phyloP scores from a whole-genome alignment of 306 rosid species.

The Prunus davidiana region DNA sequence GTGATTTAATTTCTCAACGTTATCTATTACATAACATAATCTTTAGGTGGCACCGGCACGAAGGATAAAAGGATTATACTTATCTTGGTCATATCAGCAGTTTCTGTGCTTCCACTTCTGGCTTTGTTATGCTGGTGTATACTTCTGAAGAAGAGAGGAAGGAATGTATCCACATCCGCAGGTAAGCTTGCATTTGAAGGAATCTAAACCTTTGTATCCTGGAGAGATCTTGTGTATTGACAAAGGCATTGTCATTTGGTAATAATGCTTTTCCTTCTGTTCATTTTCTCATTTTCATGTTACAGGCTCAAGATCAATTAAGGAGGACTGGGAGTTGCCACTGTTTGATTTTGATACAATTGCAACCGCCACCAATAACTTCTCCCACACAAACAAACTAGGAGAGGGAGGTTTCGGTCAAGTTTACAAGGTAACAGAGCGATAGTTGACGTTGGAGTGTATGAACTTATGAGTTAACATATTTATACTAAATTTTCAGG shows the following conservation, averaged over 20 bases:
- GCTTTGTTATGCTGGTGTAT: neutral
- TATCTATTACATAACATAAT: neutral
- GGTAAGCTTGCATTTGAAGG: too few species aligned
- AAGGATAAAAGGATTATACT: neutral
- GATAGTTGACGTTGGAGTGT: neutral
- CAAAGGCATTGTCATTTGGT: too few species aligned
- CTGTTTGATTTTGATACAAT: conserved; percentile 38
- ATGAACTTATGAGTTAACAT: neutral
- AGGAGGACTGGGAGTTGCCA: conserved; percentile 42
- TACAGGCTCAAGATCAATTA: conserved; percentile 16
- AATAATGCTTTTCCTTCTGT: too few species aligned
- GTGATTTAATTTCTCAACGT: too few species aligned
- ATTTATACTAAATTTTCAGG: conserved; percentile 2
- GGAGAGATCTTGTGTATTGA: too few species aligned
- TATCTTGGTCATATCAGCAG: neutral
- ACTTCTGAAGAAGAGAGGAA: conserved; percentile 1
- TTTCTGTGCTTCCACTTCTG: neutral
- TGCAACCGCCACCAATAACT: conserved; percentile 38
- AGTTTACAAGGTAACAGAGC: conserved; percentile 43
- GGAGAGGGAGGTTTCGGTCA: conserved; percentile 62
- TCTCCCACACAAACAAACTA: conserved; percentile 37
- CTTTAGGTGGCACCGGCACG: neutral
- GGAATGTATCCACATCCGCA: neutral
- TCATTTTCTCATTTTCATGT: too few species aligned
- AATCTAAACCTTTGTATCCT: too few species aligned